Evolutionary conservation across 208 protist genomes (phyloP), one percentile per base, ranked within the genome.

Genomic region (Crithidia fasciculata): DNA sequence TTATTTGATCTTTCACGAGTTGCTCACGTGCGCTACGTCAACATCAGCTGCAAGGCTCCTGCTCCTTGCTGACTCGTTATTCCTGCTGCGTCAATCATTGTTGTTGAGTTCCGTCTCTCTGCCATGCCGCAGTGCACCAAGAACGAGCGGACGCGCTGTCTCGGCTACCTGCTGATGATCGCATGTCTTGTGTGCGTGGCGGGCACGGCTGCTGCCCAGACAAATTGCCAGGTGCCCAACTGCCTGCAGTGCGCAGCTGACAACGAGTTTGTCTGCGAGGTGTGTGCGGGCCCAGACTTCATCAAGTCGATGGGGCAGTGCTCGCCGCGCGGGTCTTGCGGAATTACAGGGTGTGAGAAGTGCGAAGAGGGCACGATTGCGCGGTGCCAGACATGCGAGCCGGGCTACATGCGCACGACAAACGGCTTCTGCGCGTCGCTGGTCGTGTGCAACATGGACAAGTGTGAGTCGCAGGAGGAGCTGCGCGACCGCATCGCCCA

Each of bases 401-500:
- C 59, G 10, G 60, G 69, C 50, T 74, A 74, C 59, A 50, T 63
- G 59, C 69, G 47, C 47, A 67, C 69, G 36, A 36, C 7, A n/a
- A 67, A 67, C 52, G 69, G 69, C 16, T 47, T 74, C 47, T 74
- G 69, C 18, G 60, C 69, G 2, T 68, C 69, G 2, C 44, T 57
- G 7, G 69, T 74, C 43, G 69, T 61, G 50, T 74, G 69, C 41
- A 43, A 58, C 57, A 74, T 74, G 69, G 50, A 74, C 41, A 52
- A 50, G 16, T 74, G 69, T 18, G 59, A 37, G 39, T 16, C 60
- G 39, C 12, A 60, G 45, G 69, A 66, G 59, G 57, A n/a, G 10
- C 40, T 53, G 59, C 64, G 52, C 52, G 53, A n/a, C 16, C 69
- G 59, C 39, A 56, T 60, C 28, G 60, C 52, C 2, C 49, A 47